A percentile compares a stretch with the other conserved stretches of the same genome.
phyloP scores from a whole-genome alignment of 345 rosid species.

The Kernera saxatilis region DNA sequence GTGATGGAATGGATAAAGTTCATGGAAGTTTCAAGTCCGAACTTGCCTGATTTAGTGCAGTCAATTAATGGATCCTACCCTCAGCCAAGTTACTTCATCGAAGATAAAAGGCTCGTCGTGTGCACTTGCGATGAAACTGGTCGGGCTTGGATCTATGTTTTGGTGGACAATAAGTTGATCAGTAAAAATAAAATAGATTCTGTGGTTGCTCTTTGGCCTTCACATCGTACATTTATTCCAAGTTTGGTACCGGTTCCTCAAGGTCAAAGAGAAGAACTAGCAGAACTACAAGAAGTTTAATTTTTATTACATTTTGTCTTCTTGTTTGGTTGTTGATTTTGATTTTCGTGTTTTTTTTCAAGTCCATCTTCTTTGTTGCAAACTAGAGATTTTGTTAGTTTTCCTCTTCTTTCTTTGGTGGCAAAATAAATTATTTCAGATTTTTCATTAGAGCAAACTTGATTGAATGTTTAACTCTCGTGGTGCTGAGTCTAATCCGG shows the following conservation, averaged over 20 bases:
- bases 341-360: too few relatives aligned
- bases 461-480: too few relatives aligned
- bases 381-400: too few relatives aligned
- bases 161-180: neutral
- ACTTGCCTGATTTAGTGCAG: neutral
- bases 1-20: neutral
- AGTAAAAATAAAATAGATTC: neutral
- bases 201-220: neutral
- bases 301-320: neutral
- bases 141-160: neutral
- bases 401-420: too few relatives aligned
- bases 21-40: neutral
- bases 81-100: neutral
- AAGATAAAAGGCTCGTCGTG: neutral
- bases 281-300: neutral
- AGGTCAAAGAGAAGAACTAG: neutral
- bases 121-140: neutral
- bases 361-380: too few relatives aligned
- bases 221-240: neutral
- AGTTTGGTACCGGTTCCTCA: neutral
- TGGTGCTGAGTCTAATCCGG: too few relatives aligned
- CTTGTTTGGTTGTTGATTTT: neutral
- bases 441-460: too few relatives aligned
- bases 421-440: too few relatives aligned
- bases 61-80: too few relatives aligned